Percentiles rank a stretch among this genome's conserved stretches.
phyloP scores from a whole-genome alignment of 75 land plant genomes.

The Larix kaempferi region DNA sequence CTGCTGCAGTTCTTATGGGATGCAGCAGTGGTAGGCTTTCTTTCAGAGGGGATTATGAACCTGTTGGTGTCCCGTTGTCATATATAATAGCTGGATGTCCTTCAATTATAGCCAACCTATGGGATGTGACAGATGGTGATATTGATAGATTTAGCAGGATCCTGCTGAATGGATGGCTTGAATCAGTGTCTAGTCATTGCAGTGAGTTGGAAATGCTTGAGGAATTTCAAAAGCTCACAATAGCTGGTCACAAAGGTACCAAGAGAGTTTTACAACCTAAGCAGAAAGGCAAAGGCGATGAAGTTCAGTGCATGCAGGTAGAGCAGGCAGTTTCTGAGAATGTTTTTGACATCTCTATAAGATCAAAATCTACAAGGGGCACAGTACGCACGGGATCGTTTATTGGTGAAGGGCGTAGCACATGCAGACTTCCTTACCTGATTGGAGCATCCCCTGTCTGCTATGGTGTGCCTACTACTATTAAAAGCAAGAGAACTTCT shows the following conservation, averaged over 20 bases:
- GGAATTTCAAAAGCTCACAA: constrained; percentile 5
- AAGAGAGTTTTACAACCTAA: not conserved
- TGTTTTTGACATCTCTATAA: not conserved
- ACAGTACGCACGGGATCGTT: constrained; percentile 47
- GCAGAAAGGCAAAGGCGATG: not conserved
- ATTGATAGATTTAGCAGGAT: constrained; percentile 86
- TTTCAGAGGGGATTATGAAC: constrained; percentile 64
- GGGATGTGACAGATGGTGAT: constrained; percentile 98
- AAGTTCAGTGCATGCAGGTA: not conserved
- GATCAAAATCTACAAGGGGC: not conserved
- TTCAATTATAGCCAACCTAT: constrained; percentile 76
- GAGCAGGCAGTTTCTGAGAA: not conserved
- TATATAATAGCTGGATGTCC: constrained; percentile 90
- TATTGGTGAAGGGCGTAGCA: constrained; percentile 62
- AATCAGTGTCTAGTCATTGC: constrained; percentile 16
- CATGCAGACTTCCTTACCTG: constrained; percentile 66
- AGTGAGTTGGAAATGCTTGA: not conserved
- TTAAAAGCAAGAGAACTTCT: constrained; percentile 28
- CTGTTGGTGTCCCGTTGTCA: constrained; percentile 64
- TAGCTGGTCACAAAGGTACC: not conserved
- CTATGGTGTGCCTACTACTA: constrained; percentile 85
- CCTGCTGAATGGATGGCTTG: constrained; percentile 75
- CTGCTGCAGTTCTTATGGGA: constrained; percentile 89
- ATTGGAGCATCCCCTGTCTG: constrained; percentile 93
- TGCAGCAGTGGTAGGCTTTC: constrained; percentile 88